Evolutionary conservation across 139 green algal species (phyloP).

Genomic region (Auxenochlorella protothecoides): DNA sequence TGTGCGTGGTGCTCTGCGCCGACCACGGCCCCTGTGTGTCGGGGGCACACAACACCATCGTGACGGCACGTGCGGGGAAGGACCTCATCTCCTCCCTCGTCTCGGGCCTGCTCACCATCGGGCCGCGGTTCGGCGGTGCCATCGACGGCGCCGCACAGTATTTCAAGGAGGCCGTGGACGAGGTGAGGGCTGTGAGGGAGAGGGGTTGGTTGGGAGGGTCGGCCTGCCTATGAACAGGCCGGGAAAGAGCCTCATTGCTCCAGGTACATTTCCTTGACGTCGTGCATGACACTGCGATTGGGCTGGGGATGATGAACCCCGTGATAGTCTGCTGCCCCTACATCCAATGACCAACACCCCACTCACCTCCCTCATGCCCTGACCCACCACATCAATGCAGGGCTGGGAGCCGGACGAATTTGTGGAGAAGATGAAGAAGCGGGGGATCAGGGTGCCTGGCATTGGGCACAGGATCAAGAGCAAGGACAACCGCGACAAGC

Average conservation of each 20-base stretch:
- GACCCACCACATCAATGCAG: not conserved
- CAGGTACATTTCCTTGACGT: no score
- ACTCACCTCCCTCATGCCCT: no score
- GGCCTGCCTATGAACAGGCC: no score
- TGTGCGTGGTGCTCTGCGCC: slow-evolving; percentile 88
- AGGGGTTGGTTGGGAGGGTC: no score
- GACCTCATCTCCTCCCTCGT: slow-evolving; percentile 81
- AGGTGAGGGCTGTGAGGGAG: not conserved
- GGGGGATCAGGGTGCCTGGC: slow-evolving; percentile 65
- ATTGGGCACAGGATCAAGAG: slow-evolving; percentile 94
- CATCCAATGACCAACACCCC: no score
- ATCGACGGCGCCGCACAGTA: slow-evolving; percentile 81
- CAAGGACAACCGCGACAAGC: slow-evolving; percentile 90
- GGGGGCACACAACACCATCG: slow-evolving; percentile 88
- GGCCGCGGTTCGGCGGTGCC: slow-evolving; percentile 80
- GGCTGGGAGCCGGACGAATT: slow-evolving; percentile 51
- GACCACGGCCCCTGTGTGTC: slow-evolving; percentile 89
- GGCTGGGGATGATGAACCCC: no score
- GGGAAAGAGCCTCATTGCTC: no score
- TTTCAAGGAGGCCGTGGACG: slow-evolving; percentile 48
- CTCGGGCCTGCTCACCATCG: slow-evolving; percentile 71
- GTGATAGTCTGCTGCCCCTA: no score
- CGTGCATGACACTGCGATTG: no score
- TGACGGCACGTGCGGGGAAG: slow-evolving; percentile 77
- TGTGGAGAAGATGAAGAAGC: slow-evolving; percentile 81